phyloP scores from a whole-genome alignment of 1,284 basidiomycete species.

The Ganoderma resinaceum region DNA sequence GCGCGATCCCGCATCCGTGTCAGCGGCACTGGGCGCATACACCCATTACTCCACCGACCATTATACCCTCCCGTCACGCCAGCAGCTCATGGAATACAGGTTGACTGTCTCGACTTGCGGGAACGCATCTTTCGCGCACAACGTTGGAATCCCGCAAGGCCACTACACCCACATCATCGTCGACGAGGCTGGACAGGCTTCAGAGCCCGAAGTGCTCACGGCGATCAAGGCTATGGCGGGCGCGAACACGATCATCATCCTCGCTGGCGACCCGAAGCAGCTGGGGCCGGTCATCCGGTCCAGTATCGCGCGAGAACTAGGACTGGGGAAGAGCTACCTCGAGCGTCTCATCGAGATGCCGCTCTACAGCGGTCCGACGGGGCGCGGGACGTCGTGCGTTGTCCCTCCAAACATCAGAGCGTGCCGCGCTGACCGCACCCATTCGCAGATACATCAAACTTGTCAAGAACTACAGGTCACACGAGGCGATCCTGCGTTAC shows the following conservation, averaged over 20 bases:
- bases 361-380: slow-evolving; percentile 45
- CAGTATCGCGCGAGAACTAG: slow-evolving; percentile 50
- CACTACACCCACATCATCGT: slow-evolving; percentile 72
- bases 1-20: slow-evolving; percentile 51
- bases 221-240: slow-evolving; percentile 56
- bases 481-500: slow-evolving; percentile 60
- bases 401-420: not conserved
- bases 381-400: slow-evolving; percentile 45
- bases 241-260: slow-evolving; percentile 50
- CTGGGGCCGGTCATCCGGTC: slow-evolving; percentile 63
- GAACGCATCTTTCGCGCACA: slow-evolving; percentile 61
- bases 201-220: slow-evolving; percentile 63
- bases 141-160: slow-evolving; percentile 61
- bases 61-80: slow-evolving; percentile 54
- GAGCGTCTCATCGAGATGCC: slow-evolving; percentile 56
- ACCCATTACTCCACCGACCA: slow-evolving; percentile 48
- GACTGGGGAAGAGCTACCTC: slow-evolving; percentile 57
- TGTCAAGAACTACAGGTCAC: slow-evolving; percentile 64
- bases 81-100: slow-evolving; percentile 51
- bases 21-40: slow-evolving; percentile 50
- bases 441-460: slow-evolving; percentile 53
- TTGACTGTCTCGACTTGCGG: slow-evolving; percentile 69
- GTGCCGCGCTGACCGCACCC: not conserved
- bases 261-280: slow-evolving; percentile 67
- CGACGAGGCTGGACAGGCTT: slow-evolving; percentile 72